A percentile compares a stretch with the other conserved stretches of the same genome.
phyloP scores from a whole-genome alignment of 2,329 filamentous ascomycete species.

The Cercospora sp. region DNA sequence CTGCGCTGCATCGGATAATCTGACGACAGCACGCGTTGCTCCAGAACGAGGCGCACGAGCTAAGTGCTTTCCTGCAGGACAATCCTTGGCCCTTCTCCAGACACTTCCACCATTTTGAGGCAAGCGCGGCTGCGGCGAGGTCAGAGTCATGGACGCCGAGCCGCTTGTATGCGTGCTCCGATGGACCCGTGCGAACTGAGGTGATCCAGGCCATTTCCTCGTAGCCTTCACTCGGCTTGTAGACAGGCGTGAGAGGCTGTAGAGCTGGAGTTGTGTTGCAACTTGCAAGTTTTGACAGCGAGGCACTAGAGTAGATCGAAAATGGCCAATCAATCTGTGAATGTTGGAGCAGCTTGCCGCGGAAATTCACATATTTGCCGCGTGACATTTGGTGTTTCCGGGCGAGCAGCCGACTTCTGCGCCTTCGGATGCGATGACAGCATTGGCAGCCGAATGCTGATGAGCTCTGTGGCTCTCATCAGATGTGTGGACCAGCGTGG shows the following conservation, averaged over 20 bases:
- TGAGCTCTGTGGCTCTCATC: not conserved
- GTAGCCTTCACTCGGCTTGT: not conserved
- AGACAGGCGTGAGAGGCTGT: not conserved
- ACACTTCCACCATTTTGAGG: not conserved
- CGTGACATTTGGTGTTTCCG: not conserved
- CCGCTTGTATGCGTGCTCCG: slow-evolving; percentile 8
- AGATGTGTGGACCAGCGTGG: not conserved
- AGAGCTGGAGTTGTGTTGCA: not conserved
- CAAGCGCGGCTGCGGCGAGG: slow-evolving; percentile 9
- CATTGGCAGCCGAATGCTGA: not conserved
- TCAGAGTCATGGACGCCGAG: slow-evolving; percentile 14
- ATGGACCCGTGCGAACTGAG: not conserved
- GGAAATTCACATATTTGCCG: not conserved
- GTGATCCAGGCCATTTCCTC: not conserved
- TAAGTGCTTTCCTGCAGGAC: slow-evolving; percentile 4
- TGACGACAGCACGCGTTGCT: slow-evolving; percentile 18
- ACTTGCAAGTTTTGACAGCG: not conserved
- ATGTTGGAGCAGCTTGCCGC: not conserved
- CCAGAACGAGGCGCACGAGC: slow-evolving; percentile 14
- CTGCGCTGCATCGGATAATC: slow-evolving; percentile 7
- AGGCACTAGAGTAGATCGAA: not conserved
- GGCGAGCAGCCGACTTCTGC: not conserved
- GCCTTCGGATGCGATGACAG: slow-evolving; percentile 1
- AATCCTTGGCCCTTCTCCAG: slow-evolving; percentile 3
- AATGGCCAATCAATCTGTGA: not conserved